Percentiles rank a stretch among this genome's conserved stretches.
Conservation (phyloP, 495 filamentous ascomycete species). For the Neurospora terricola region DNA sequence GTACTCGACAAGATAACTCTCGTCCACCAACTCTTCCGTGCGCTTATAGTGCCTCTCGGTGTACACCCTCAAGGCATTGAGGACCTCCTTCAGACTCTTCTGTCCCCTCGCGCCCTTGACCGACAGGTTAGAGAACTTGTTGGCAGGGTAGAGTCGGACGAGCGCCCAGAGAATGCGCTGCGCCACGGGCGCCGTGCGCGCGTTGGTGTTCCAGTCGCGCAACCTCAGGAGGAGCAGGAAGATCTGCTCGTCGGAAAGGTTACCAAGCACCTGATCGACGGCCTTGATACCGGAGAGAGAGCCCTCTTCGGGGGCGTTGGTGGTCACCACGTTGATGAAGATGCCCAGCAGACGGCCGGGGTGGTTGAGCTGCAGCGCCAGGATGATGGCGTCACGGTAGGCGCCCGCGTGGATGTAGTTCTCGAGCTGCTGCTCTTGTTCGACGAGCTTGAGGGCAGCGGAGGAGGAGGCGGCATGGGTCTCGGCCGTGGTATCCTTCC, state of each 20-base stretch:
- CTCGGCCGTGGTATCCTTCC: conserved; percentile 80
- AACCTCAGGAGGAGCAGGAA: conserved; percentile 66
- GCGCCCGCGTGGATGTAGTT: conserved; percentile 80
- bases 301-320: conserved; percentile 45
- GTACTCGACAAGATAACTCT: conserved; percentile 90
- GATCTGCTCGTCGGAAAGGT: conserved; percentile 74
- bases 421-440: conserved; percentile 84
- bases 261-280: conserved; percentile 75
- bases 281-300: conserved; percentile 62
- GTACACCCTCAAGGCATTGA: conserved; percentile 74
- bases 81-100: conserved; percentile 66
- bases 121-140: conserved; percentile 47
- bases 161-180: conserved; percentile 77
- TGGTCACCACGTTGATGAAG: conserved; percentile 69
- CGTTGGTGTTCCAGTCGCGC: conserved; percentile 95
- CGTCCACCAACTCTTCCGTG: conserved; percentile 81
- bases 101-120: conserved; percentile 55
- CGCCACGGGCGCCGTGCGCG: conserved; percentile 70
- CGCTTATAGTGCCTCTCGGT: conserved; percentile 85
- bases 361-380: conserved; percentile 88
- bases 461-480: conserved; percentile 60
- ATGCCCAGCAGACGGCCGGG: conserved; percentile 74
- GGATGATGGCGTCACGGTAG: conserved; percentile 83
- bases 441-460: conserved; percentile 67
- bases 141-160: conserved; percentile 65